Conservation (phyloP, 768 basidiomycete species). For the Lactarius hengduanensis region DNA sequence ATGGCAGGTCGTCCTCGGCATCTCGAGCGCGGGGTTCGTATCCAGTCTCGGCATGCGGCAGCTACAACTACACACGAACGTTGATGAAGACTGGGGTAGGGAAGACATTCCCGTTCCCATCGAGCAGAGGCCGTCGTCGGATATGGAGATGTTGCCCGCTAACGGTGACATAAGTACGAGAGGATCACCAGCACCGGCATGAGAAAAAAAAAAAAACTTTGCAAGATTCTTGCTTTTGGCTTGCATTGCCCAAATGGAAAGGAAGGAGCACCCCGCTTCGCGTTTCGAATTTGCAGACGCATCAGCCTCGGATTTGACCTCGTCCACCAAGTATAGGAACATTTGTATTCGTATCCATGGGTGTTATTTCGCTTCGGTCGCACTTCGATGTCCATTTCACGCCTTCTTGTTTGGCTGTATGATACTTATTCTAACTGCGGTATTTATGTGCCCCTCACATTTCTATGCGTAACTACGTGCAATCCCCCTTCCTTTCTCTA, state of each 20-base stretch:
- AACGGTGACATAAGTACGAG: neutral
- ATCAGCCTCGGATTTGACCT: neutral
- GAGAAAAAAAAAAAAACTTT: neutral
- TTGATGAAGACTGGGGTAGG: constrained; percentile 37
- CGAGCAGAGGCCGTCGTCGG: neutral
- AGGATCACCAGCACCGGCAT: neutral
- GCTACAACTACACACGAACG: constrained; percentile 33
- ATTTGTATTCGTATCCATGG: neutral
- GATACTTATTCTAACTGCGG: neutral
- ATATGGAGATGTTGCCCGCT: neutral
- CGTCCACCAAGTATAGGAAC: neutral
- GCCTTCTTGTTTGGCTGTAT: neutral
- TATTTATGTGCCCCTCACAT: neutral
- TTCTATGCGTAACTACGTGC: neutral
- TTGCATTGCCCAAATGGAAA: neutral
- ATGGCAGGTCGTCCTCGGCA: constrained; percentile 36
- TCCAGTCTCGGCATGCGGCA: constrained; percentile 33
- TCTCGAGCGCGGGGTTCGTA: constrained; percentile 34
- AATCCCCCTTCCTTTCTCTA: neutral
- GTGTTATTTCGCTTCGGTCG: neutral
- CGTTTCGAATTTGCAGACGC: neutral
- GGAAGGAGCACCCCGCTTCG: neutral
- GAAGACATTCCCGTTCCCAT: constrained; percentile 5
- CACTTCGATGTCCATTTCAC: neutral
- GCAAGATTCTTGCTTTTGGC: neutral